phyloP scores from a whole-genome alignment of 768 basidiomycete species.

The Mycena amicta region DNA sequence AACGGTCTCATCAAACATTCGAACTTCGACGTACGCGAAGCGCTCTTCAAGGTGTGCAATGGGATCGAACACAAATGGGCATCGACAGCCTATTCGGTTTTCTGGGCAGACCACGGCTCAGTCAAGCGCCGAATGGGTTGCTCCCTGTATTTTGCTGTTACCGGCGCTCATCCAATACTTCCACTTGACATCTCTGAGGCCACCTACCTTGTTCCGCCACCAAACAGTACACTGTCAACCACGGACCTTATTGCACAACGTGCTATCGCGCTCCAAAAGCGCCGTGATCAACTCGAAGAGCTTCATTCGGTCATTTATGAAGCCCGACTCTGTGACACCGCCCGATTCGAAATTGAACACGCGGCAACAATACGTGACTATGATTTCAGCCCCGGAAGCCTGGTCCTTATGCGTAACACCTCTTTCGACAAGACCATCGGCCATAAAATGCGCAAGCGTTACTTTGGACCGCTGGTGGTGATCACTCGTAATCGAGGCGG shows the following conservation, averaged over 20 bases:
- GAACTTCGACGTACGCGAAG: slow-evolving; percentile 29
- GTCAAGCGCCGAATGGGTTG: slow-evolving; percentile 28
- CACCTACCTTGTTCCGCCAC: background rate
- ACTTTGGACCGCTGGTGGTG: background rate
- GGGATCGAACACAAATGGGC: slow-evolving; percentile 36
- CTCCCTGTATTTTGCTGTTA: slow-evolving; percentile 34
- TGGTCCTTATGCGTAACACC: slow-evolving; percentile 33
- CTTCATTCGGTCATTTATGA: background rate
- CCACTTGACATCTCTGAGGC: background rate
- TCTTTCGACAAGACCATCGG: background rate
- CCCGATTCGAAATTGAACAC: slow-evolving; percentile 20
- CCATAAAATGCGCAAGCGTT: no score
- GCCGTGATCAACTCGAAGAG: no score
- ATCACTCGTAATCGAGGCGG: slow-evolving; percentile 2
- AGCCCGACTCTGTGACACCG: background rate
- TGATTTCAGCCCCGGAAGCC: slow-evolving; percentile 28
- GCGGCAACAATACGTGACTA: slow-evolving; percentile 24
- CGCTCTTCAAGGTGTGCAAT: slow-evolving; percentile 35
- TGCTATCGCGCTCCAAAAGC: background rate
- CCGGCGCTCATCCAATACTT: slow-evolving; percentile 30
- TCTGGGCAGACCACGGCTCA: slow-evolving; percentile 41
- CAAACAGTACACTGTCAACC: background rate
- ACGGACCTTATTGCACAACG: background rate
- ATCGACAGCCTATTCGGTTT: slow-evolving; percentile 17
- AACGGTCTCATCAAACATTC: slow-evolving; percentile 34